A percentile compares a stretch with the other conserved stretches of the same genome.
These are phyloP conservation scores for Truncatella angustata DNA, from an alignment of 2,329 filamentous ascomycete species.

Conservation along the genomic window DNA sequence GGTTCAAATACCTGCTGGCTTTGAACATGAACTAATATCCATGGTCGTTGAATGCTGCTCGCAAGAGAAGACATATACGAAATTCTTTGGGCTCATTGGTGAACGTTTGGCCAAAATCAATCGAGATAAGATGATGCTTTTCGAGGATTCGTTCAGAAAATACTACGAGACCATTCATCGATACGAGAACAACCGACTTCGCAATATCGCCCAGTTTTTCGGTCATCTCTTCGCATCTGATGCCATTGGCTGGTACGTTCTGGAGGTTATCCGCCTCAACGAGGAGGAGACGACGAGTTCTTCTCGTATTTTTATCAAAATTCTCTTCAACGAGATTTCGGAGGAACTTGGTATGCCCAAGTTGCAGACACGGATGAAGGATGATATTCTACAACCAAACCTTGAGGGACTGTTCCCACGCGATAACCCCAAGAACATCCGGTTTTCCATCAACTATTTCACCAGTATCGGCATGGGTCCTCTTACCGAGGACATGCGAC, in stretches of 20 bases:
- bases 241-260: slow-evolving; percentile 86
- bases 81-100: slow-evolving; percentile 93
- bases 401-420: slow-evolving; percentile 86
- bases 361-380: slow-evolving; percentile 72
- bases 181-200: slow-evolving; percentile 90
- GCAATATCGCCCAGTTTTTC: slow-evolving; percentile 94
- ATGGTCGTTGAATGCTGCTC: slow-evolving; percentile 98
- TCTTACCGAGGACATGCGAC: slow-evolving; percentile 92
- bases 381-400: slow-evolving; percentile 74
- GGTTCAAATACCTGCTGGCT: slow-evolving; percentile 80
- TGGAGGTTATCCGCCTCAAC: slow-evolving; percentile 83
- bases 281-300: slow-evolving; percentile 97
- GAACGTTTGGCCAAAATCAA: slow-evolving; percentile 97
- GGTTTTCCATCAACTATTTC: slow-evolving; percentile 99
- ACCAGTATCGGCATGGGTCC: slow-evolving; percentile 96
- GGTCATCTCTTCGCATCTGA: slow-evolving; percentile 86
- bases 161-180: slow-evolving; percentile 98
- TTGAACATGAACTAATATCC: slow-evolving; percentile 86
- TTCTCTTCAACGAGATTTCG: slow-evolving; percentile 87
- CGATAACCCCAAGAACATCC: slow-evolving; percentile 84
- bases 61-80: slow-evolving; percentile 94
- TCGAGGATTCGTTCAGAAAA: slow-evolving; percentile 84
- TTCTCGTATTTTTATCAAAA: slow-evolving; percentile 98
- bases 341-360: slow-evolving; percentile 84
- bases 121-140: slow-evolving; percentile 88